Evolutionary conservation across 805 yeast species (phyloP), one percentile per base, ranked within the genome.

Genomic region (Suhomyces canberraensis): DNA sequence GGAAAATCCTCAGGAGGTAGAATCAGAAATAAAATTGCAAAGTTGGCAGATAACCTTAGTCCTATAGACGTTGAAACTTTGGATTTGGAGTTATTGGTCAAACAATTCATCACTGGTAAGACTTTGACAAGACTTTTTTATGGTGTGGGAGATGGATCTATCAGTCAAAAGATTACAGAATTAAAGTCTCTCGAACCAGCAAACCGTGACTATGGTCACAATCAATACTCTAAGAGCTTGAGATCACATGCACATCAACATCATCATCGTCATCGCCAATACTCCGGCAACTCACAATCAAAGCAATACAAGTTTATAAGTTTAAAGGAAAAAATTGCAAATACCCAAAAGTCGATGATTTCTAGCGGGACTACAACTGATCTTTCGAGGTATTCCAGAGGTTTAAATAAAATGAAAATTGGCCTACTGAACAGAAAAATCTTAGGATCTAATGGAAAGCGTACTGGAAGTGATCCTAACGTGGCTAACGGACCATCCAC

Each of bases 41-140:
- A 66, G 36, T 44, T 66, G 14, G 52, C 67, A 2, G 71, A 66
- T 27, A 54, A 43, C 9, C 35, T 52, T 4, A 58, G 56, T 29
- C 71, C 72, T 0, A 35, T 56, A 7, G 73, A 68, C 19, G 66
- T 67, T 11, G 74, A 68, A 40, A 66, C 72, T 1, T 41, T 61
- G 16, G 71, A 68, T 37, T 51, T 68, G 32, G 71, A 68, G 16
- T 38, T 44, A 3, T 46, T 68, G 9, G 62, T 63, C 2, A 52
- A 52, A 19, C 54, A 53, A 30, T 51, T 54, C 45, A 40, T 67
- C 11, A 42, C 51, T 4, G 73, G 73, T 1, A 62, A 57, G 36
- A 58, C 61, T 3, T 43, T 68, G 16, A 41, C 51, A 15, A 45
- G 65, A 9, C 47, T 68, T 19, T 68, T 66, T 60, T 42, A 46